phyloP scores from a whole-genome alignment of 1,284 basidiomycete genomes.

The Inonotus obliquus region DNA sequence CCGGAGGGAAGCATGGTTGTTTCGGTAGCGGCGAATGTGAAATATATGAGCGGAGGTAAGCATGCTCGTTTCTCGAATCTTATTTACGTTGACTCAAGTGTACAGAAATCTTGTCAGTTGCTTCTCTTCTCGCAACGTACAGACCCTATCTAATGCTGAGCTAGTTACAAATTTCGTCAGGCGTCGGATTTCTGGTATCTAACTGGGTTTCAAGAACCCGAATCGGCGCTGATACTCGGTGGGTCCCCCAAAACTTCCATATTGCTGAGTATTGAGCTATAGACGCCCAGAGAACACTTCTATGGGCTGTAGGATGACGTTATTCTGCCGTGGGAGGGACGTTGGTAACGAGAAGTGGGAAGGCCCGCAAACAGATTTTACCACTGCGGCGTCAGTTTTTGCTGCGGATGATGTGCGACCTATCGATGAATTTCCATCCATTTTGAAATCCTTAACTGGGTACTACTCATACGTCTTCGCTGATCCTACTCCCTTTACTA shows the following conservation, averaged over 20 bases:
- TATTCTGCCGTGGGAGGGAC: conserved; percentile 84
- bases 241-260: conserved; percentile 22
- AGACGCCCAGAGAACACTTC: conserved; percentile 52
- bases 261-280: conserved; percentile 6
- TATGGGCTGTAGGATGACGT: conserved; percentile 81
- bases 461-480: conserved; percentile 38
- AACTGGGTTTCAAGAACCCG: conserved; percentile 93
- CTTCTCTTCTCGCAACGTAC: not conserved
- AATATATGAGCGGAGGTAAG: conserved; percentile 86
- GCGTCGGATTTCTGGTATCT: conserved; percentile 92
- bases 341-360: conserved; percentile 87
- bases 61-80: not conserved
- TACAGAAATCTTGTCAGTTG: conserved; percentile 47
- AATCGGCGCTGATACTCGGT: conserved; percentile 85
- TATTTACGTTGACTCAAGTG: not conserved
- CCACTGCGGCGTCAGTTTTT: conserved; percentile 62
- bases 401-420: conserved; percentile 68
- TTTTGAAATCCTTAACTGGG: conserved; percentile 43
- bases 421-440: conserved; percentile 48
- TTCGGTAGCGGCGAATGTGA: conserved; percentile 74
- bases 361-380: conserved; percentile 68
- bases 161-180: conserved; percentile 93
- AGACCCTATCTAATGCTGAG: not conserved
- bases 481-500: conserved; percentile 27
- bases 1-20: conserved; percentile 79